These are phyloP conservation scores for Boletus rubroflammeus DNA, from an alignment of 768 basidiomycete genomes.

Conservation along the genomic window DNA sequence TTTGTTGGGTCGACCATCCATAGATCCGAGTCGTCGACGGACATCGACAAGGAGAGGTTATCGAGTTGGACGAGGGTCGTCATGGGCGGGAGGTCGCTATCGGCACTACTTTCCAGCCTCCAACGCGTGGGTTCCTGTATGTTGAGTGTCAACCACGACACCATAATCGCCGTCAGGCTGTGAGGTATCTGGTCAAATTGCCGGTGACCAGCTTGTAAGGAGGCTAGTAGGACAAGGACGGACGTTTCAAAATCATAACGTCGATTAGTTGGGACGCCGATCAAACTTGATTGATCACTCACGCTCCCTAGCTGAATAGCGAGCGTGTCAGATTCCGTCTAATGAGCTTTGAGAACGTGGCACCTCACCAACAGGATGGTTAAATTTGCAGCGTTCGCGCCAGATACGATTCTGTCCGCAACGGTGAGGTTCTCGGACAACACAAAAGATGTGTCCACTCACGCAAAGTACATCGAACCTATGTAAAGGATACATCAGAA, in stretches of 20 bases:
- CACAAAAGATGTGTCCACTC: not conserved
- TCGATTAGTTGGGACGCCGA: not conserved
- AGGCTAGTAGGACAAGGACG: not conserved
- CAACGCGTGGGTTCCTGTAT: not conserved
- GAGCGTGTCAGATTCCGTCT: not conserved
- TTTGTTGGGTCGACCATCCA: not conserved
- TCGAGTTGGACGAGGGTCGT: conserved; percentile 4
- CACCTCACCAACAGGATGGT: conserved; percentile 9
- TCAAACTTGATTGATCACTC: not conserved
- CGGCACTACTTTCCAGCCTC: not conserved
- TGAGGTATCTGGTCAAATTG: not conserved
- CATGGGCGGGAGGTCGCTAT: not conserved
- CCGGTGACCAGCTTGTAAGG: not conserved
- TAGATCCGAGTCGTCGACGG: not conserved
- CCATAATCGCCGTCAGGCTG: conserved; percentile 15
- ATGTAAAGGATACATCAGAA: not conserved
- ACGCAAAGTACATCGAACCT: conserved; percentile 22
- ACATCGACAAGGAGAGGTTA: not conserved
- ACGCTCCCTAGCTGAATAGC: conserved; percentile 3
- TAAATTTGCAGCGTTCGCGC: conserved; percentile 9
- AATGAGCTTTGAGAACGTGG: not conserved
- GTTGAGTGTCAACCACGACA: conserved; percentile 19
- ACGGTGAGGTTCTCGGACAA: not conserved
- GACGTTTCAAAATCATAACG: not conserved
- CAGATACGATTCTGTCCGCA: conserved; percentile 12